Conservation (phyloP, 2,329 filamentous ascomycete species). For the Fusarium drepaniforme region DNA sequence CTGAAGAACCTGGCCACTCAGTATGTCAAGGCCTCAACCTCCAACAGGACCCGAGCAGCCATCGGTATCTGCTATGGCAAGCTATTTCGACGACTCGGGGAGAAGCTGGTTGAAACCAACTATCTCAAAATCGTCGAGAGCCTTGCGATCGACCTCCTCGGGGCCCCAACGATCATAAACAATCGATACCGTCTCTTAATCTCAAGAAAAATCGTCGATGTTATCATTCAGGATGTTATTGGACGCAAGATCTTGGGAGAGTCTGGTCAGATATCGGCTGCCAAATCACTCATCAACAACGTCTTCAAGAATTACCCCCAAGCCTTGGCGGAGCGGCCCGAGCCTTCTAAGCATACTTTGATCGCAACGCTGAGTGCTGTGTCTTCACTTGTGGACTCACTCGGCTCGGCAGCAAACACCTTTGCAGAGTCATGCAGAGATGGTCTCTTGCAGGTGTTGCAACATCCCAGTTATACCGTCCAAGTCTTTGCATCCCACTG, state of each 20-base stretch:
- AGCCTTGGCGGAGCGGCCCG: constrained; percentile 84
- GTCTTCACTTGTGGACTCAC: constrained; percentile 79
- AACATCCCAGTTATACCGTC: constrained; percentile 96
- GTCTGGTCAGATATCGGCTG: constrained; percentile 86
- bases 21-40: constrained; percentile 82
- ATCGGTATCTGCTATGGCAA: constrained; percentile 90
- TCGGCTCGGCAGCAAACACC: constrained; percentile 84
- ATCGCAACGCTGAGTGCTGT: constrained; percentile 84
- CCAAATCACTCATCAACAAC: constrained; percentile 85
- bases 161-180: constrained; percentile 79
- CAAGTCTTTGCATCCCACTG: constrained; percentile 91
- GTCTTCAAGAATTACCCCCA: constrained; percentile 96
- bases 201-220: constrained; percentile 85
- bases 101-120: constrained; percentile 84
- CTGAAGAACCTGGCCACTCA: constrained; percentile 83
- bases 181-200: constrained; percentile 91
- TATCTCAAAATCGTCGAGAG: constrained; percentile 87
- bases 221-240: constrained; percentile 86
- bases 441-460: constrained; percentile 87
- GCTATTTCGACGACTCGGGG: constrained; percentile 81
- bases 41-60: constrained; percentile 83
- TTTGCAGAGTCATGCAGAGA: constrained; percentile 90
- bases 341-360: constrained; percentile 89
- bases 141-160: constrained; percentile 83
- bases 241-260: constrained; percentile 87